phyloP scores from a whole-genome alignment of 805 yeast genomes.

The Torulaspora maleeae region DNA sequence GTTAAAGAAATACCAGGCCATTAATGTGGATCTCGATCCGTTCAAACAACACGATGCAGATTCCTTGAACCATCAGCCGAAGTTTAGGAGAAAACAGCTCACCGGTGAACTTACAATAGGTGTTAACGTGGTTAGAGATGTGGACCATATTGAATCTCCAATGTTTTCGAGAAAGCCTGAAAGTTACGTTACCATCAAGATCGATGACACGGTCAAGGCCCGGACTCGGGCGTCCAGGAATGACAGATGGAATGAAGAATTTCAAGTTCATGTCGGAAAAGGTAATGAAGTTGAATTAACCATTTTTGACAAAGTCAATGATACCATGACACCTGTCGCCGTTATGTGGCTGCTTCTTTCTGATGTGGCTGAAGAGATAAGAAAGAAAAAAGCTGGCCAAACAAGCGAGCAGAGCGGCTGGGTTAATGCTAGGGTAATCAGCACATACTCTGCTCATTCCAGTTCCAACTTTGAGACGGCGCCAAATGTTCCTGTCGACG shows the following conservation, averaged over 20 bases:
- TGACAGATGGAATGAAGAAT: slow-evolving; percentile 80
- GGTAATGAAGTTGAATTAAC: slow-evolving; percentile 90
- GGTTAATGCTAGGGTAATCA: slow-evolving; percentile 66
- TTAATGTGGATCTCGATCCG: slow-evolving; percentile 66
- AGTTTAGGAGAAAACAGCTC: slow-evolving; percentile 74
- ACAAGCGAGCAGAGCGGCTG: slow-evolving; percentile 73
- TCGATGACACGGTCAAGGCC: slow-evolving; percentile 83
- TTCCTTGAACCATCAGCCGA: slow-evolving; percentile 56
- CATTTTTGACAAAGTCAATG: slow-evolving; percentile 74
- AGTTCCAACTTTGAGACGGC: slow-evolving; percentile 10
- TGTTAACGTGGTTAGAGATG: slow-evolving; percentile 76
- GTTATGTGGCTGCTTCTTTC: slow-evolving; percentile 85
- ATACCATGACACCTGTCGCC: slow-evolving; percentile 76
- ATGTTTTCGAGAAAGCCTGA: slow-evolving; percentile 76
- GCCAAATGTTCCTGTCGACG: slow-evolving; percentile 17
- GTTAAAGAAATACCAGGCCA: slow-evolving; percentile 80
- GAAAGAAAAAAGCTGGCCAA: slow-evolving; percentile 79
- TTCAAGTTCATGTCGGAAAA: slow-evolving; percentile 74
- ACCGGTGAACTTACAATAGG: slow-evolving; percentile 73
- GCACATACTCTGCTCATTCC: slow-evolving; percentile 21
- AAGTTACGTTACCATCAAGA: slow-evolving; percentile 66
- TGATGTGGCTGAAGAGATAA: slow-evolving; percentile 90
- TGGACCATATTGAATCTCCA: slow-evolving; percentile 87
- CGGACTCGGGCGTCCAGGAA: slow-evolving; percentile 68
- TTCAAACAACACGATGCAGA: slow-evolving; percentile 57